These are phyloP conservation scores for Myxozyma monticola DNA, from an alignment of 805 yeast genomes.

Conservation along the genomic window DNA sequence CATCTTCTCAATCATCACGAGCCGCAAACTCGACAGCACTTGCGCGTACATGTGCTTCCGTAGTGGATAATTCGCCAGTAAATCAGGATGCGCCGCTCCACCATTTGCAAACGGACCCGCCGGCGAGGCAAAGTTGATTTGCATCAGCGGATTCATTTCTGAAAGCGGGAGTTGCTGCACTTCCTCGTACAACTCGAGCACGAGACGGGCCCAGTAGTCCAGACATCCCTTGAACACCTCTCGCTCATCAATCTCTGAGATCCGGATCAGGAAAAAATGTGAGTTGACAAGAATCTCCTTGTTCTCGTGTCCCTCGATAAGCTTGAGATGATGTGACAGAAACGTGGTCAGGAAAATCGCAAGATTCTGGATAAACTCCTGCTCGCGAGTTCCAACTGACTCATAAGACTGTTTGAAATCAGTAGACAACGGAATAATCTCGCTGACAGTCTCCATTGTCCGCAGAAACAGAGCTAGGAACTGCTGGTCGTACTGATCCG, in stretches of 20 bases:
- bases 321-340: conserved; percentile 70
- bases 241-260: conserved; percentile 90
- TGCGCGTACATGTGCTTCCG: conserved; percentile 83
- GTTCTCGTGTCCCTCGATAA: conserved; percentile 48
- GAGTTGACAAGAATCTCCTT: conserved; percentile 66
- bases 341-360: conserved; percentile 91
- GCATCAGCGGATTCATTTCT: conserved; percentile 75
- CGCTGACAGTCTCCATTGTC: conserved; percentile 66
- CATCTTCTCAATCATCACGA: conserved; percentile 96
- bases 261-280: conserved; percentile 76
- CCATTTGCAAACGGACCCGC: conserved; percentile 47
- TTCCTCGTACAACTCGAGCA: conserved; percentile 78
- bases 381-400: conserved; percentile 77
- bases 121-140: conserved; percentile 47
- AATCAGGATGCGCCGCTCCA: conserved; percentile 85
- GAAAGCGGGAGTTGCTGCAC: conserved; percentile 74
- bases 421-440: conserved; percentile 60
- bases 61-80: conserved; percentile 73
- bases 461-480: conserved; percentile 69
- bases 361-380: conserved; percentile 90
- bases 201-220: conserved; percentile 91
- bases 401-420: conserved; percentile 73
- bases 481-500: conserved; percentile 54
- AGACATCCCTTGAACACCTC: conserved; percentile 93
- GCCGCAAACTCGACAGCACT: conserved; percentile 76